Evolutionary conservation across 805 yeast genomes (phyloP).

Genomic region (Kluyveromyces lactis): DNA sequence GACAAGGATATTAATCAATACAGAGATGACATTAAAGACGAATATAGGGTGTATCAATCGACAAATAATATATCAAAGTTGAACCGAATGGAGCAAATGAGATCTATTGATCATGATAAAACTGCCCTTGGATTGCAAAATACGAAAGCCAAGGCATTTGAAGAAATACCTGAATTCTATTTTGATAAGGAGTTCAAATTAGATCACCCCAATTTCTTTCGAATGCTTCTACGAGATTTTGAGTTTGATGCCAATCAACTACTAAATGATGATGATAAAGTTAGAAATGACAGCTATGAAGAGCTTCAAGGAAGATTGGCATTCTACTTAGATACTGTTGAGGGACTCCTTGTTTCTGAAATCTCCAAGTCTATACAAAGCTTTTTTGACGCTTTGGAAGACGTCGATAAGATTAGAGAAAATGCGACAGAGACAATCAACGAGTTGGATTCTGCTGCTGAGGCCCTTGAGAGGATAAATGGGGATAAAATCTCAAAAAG

Average conservation of each 20-base stretch:
- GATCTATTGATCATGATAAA: conserved; percentile 13
- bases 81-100: conserved; percentile 19
- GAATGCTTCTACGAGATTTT: conserved; percentile 57
- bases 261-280: conserved; percentile 23
- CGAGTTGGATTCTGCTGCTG: conserved; percentile 38
- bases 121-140: conserved; percentile 8
- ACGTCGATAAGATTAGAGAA: conserved; percentile 54
- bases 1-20: conserved; percentile 38
- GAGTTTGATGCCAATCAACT: conserved; percentile 32
- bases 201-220: conserved; percentile 82
- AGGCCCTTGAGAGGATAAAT: conserved; percentile 39
- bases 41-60: conserved; percentile 37
- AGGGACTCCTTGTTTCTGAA: conserved; percentile 69
- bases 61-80: conserved; percentile 36
- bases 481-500: conserved; percentile 43
- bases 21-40: conserved; percentile 34
- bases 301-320: conserved; percentile 71
- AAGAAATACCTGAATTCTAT: conserved; percentile 57
- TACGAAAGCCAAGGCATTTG: conserved; percentile 12
- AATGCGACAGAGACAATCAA: conserved; percentile 45
- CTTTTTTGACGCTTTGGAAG: conserved; percentile 78
- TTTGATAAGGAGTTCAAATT: conserved; percentile 62
- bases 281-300: conserved; percentile 40
- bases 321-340: conserved; percentile 77
- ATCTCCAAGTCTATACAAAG: conserved; percentile 78